These are phyloP conservation scores for Coelastrella sp. DNA, from an alignment of 139 green algal species.

Conservation along the genomic window DNA sequence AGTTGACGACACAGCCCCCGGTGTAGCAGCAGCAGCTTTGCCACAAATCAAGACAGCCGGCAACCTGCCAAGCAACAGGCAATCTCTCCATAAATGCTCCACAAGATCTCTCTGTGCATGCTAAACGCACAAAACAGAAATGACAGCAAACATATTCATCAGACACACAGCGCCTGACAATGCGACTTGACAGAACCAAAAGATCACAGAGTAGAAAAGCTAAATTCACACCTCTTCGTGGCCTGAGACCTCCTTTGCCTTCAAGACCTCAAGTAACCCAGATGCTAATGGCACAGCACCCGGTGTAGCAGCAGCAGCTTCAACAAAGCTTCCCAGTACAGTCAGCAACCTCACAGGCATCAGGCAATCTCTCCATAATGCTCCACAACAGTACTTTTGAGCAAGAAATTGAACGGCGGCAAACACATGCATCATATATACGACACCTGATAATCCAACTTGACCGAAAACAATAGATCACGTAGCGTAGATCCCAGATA, in stretches of 20 bases:
- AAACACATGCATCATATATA: no score
- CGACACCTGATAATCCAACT: no score
- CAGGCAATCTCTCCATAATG: constrained; percentile 76
- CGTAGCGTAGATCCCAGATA: neutral
- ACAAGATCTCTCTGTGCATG: no score
- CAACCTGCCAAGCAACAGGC: constrained; percentile 82
- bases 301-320: constrained; percentile 50
- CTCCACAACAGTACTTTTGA: constrained; percentile 54
- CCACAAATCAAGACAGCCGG: constrained; percentile 67
- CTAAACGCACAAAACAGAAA: no score
- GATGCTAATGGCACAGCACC: constrained; percentile 60
- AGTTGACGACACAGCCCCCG: constrained; percentile 48
- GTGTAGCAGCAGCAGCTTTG: constrained; percentile 52
- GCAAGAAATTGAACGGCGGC: no score
- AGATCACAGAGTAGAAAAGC: no score
- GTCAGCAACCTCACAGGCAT: constrained; percentile 83
- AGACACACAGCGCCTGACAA: no score
- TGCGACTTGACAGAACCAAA: no score
- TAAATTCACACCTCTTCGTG: neutral
- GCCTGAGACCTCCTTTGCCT: constrained; percentile 53
- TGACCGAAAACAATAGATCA: no score
- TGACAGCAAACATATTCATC: no score
- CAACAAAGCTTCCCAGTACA: constrained; percentile 63
- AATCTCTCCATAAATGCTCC: constrained; percentile 37
- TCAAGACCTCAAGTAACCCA: constrained; percentile 81